phyloP scores from a whole-genome alignment of 371 early-diverging fungal species.

The Haplosporangium sp. region DNA sequence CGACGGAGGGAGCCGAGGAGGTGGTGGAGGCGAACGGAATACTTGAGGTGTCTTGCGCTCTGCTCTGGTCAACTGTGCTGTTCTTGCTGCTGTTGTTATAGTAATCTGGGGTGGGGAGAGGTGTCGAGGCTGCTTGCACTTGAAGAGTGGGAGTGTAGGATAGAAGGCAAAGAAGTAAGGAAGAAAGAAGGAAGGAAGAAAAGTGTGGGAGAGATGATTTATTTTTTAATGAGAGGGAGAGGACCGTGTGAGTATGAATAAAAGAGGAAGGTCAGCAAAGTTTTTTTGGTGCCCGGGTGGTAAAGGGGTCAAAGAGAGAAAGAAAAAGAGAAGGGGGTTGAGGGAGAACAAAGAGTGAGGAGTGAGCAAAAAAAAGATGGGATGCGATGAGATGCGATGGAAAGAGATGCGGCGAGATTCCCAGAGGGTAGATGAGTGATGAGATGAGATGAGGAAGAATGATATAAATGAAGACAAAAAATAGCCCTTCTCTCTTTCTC shows the following conservation, averaged over 20 bases:
- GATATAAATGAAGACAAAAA: too few species aligned
- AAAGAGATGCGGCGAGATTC: too few species aligned
- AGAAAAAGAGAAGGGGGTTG: neutral
- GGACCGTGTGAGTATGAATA: neutral
- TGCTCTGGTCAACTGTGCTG: constrained; percentile 5
- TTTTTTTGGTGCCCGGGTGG: too few species aligned
- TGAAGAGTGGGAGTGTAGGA: neutral
- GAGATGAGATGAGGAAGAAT: too few species aligned
- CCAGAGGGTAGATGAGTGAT: too few species aligned
- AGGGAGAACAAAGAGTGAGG: neutral
- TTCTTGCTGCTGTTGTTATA: neutral
- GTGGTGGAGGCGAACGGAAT: neutral
- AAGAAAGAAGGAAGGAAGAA: neutral
- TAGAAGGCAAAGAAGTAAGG: neutral
- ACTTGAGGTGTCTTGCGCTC: neutral
- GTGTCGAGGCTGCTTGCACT: neutral
- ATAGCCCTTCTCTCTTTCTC: too few species aligned
- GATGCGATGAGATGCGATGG: neutral
- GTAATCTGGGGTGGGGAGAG: neutral
- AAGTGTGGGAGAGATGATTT: too few species aligned
- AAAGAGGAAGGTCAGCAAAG: neutral
- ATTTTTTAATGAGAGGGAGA: too few species aligned
- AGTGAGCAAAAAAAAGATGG: neutral
- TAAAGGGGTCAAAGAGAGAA: neutral
- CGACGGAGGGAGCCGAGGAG: neutral